Evolutionary conservation across 768 basidiomycete genomes (phyloP).

Genomic region (Suillus paluster): DNA sequence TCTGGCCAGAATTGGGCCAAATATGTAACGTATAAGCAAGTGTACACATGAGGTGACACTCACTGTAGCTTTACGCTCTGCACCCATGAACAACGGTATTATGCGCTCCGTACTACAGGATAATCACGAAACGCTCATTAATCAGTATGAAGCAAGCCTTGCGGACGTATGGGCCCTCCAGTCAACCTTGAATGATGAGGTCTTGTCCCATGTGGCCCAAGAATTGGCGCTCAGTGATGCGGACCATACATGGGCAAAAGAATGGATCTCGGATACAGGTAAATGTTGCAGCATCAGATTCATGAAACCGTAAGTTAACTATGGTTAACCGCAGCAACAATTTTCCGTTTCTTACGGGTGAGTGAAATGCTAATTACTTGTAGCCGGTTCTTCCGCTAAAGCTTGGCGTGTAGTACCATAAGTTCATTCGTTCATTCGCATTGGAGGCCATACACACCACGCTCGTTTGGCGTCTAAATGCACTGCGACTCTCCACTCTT

Average conservation of each 20-base stretch:
- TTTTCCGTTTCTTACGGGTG: conserved; percentile 69
- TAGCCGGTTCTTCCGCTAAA: conserved; percentile 10
- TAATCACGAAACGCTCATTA: conserved; percentile 52
- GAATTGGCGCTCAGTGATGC: conserved; percentile 57
- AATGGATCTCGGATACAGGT: conserved; percentile 74
- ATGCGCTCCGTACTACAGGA: conserved; percentile 46
- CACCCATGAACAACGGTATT: conserved; percentile 9
- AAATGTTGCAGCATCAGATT: conserved; percentile 30
- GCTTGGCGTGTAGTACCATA: conserved; percentile 55
- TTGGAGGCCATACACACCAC: conserved; percentile 60
- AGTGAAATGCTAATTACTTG: conserved; percentile 23
- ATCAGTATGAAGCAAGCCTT: conserved; percentile 54
- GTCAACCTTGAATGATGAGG: conserved; percentile 53
- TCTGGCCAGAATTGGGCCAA: no score
- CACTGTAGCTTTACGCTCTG: no score
- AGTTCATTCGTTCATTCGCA: conserved; percentile 65
- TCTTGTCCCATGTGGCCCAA: conserved; percentile 62
- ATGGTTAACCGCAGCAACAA: conserved; percentile 41
- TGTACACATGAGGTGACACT: no score
- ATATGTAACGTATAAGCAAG: no score
- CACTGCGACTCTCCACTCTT: conserved; percentile 38
- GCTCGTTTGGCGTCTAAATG: conserved; percentile 56
- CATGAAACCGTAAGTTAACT: background rate
- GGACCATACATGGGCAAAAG: conserved; percentile 53
- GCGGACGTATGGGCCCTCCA: conserved; percentile 53